A percentile compares a stretch with the other conserved stretches of the same genome.
Evolutionary conservation across 805 yeast genomes (phyloP).

Genomic region (Pichia sporocuriosa): DNA sequence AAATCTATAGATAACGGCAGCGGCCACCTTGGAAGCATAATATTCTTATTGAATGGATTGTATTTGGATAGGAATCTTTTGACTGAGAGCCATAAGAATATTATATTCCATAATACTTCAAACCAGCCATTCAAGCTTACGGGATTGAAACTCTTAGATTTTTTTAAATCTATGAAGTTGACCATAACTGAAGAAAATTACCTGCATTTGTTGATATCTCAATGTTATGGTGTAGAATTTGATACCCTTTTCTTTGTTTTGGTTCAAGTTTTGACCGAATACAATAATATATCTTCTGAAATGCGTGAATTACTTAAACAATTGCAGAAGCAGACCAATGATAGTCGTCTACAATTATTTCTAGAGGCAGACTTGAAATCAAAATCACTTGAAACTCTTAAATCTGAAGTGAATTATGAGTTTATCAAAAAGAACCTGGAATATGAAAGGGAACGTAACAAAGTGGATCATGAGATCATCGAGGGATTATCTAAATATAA

Average conservation of each 20-base stretch:
- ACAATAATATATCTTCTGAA: constrained; percentile 6
- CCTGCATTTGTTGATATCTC: constrained; percentile 15
- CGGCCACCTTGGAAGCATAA: constrained; percentile 16
- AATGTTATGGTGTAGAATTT: constrained; percentile 22
- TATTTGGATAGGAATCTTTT: constrained; percentile 6
- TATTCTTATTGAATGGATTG: constrained; percentile 14
- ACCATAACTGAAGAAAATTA: constrained; percentile 15
- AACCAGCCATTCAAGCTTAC: constrained; percentile 18
- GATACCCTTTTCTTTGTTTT: constrained; percentile 20
- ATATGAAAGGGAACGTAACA: constrained; percentile 13
- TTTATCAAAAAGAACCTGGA: constrained; percentile 12
- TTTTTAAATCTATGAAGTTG: constrained; percentile 8
- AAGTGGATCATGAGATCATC: constrained; percentile 6
- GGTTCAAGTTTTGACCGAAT: constrained; percentile 7
- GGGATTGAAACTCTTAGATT: constrained; percentile 11
- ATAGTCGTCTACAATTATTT: constrained; percentile 11
- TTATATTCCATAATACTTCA: constrained; percentile 16
- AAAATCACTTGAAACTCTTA: constrained; percentile 1
- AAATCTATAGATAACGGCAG: constrained; percentile 16
- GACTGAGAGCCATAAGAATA: constrained; percentile 11
- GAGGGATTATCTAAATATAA: constrained; percentile 14
- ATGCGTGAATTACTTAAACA: constrained; percentile 6
- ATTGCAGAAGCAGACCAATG: constrained; percentile 12
- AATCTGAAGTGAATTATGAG: constrained; percentile 12
- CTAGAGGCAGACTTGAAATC: constrained; percentile 1